Conservation (phyloP, 352 stramenopile species). For the Globisporangium okanoganense region DNA sequence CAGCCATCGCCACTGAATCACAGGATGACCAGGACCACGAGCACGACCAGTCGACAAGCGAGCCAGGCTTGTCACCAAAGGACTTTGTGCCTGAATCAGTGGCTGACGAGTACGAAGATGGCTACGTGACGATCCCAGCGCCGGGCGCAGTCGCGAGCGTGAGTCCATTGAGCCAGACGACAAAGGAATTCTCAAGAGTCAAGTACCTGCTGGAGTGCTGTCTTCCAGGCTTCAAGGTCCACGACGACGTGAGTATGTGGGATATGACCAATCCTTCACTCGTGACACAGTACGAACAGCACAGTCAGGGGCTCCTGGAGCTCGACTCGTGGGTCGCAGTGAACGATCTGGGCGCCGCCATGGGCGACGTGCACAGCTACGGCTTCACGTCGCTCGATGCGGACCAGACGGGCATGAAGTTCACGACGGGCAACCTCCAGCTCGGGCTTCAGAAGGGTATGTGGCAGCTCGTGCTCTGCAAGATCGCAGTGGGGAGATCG, state of each 20-base stretch:
- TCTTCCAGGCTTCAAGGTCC: constrained; percentile 41
- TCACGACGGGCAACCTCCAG: constrained; percentile 58
- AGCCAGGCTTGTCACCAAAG: neutral
- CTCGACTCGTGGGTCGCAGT: constrained; percentile 76
- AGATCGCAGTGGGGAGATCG: constrained; percentile 64
- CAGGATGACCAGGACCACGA: neutral
- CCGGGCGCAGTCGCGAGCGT: constrained; percentile 42
- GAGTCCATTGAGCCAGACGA: constrained; percentile 31
- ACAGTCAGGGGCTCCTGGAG: constrained; percentile 44
- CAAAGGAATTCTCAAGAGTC: constrained; percentile 57
- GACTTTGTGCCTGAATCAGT: neutral
- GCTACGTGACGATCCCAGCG: constrained; percentile 26
- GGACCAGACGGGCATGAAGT: constrained; percentile 52
- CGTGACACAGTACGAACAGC: constrained; percentile 51
- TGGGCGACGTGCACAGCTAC: constrained; percentile 52
- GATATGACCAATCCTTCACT: constrained; percentile 69
- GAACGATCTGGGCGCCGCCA: constrained; percentile 54
- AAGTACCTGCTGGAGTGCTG: constrained; percentile 68
- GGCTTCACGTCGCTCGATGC: constrained; percentile 45
- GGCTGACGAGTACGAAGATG: constrained; percentile 15
- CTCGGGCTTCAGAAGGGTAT: constrained; percentile 25
- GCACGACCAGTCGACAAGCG: neutral
- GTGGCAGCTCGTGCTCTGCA: constrained; percentile 70
- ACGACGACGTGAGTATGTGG: constrained; percentile 62
- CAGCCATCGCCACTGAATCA: neutral